These are phyloP conservation scores for Mangifera indica DNA, from an alignment of 345 rosid genomes.

Conservation along the genomic window DNA sequence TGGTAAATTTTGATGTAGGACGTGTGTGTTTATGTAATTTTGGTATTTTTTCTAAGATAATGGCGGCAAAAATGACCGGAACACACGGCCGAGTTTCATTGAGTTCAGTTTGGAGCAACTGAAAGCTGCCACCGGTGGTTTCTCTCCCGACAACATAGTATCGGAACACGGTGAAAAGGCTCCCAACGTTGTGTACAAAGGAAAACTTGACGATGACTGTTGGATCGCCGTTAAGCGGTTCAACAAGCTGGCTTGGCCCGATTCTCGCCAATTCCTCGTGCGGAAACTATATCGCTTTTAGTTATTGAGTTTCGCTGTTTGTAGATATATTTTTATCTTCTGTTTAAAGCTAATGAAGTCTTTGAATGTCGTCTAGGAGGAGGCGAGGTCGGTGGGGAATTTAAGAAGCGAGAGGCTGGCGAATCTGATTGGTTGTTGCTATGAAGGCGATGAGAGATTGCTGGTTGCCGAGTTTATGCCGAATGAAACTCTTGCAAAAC, in stretches of 20 bases:
- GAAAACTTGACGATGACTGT: constrained; percentile 67
- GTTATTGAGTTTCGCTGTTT: neutral
- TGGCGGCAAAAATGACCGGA: constrained; percentile 36
- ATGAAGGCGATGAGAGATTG: constrained; percentile 83
- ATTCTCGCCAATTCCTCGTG: constrained; percentile 91
- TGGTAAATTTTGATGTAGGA: neutral
- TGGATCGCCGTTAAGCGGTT: constrained; percentile 90
- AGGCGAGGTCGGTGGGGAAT: constrained; percentile 83
- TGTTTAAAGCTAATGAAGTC: neutral
- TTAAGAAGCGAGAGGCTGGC: constrained; percentile 82
- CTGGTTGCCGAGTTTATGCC: constrained; percentile 96
- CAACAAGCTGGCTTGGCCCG: constrained; percentile 88
- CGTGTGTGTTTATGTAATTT: constrained; percentile 1
- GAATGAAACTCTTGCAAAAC: constrained; percentile 86
- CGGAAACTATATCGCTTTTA: constrained; percentile 21
- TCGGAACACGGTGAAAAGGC: constrained; percentile 98
- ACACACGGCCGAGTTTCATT: constrained; percentile 64
- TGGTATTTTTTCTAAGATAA: constrained; percentile 45
- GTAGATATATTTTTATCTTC: no score
- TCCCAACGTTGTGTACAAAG: constrained; percentile 88
- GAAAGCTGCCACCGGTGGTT: constrained; percentile 68
- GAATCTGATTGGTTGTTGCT: constrained; percentile 92
- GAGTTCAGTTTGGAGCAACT: constrained; percentile 79
- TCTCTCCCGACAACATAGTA: constrained; percentile 80
- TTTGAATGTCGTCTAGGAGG: constrained; percentile 51